A percentile compares a stretch with the other conserved stretches of the same genome.
These are phyloP conservation scores for Bolboschoenoplectus hybrid DNA, from an alignment of 202 grass and related monocot genomes.

Conservation along the genomic window DNA sequence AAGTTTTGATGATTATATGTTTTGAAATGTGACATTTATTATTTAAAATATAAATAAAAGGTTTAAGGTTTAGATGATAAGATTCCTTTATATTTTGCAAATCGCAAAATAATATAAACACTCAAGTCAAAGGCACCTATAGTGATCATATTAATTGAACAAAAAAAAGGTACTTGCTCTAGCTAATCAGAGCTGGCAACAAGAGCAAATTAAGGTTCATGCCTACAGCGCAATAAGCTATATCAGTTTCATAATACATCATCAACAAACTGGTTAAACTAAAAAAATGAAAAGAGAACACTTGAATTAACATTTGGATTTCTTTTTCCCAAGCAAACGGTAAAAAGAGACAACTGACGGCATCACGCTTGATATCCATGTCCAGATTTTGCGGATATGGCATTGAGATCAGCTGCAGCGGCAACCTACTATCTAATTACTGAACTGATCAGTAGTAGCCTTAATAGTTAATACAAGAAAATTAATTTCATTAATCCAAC, in stretches of 20 bases:
- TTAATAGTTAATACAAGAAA: not conserved
- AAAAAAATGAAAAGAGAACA: not conserved
- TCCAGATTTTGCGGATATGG: not conserved
- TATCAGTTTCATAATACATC: constrained; percentile 2
- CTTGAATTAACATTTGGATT: not conserved
- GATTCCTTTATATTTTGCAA: not conserved
- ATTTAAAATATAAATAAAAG: too few species aligned
- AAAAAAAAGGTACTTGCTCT: not conserved
- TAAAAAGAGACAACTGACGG: not conserved
- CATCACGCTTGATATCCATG: not conserved
- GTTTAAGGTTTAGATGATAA: not conserved
- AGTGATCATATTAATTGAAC: not conserved
- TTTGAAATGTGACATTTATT: too few species aligned
- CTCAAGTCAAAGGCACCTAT: not conserved
- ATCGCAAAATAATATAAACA: not conserved
- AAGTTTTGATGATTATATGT: too few species aligned
- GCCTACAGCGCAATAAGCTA: not conserved
- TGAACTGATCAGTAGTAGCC: not conserved
- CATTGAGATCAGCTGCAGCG: not conserved
- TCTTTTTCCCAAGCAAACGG: not conserved
- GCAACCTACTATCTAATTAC: constrained; percentile 12
- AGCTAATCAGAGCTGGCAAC: not conserved
- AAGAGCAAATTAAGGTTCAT: not conserved
- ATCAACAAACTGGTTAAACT: not conserved
- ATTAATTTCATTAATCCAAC: not conserved